Base-by-base conservation (phyloP, 176 grass and related monocot species). In the Aechmea fasciata region DNA sequence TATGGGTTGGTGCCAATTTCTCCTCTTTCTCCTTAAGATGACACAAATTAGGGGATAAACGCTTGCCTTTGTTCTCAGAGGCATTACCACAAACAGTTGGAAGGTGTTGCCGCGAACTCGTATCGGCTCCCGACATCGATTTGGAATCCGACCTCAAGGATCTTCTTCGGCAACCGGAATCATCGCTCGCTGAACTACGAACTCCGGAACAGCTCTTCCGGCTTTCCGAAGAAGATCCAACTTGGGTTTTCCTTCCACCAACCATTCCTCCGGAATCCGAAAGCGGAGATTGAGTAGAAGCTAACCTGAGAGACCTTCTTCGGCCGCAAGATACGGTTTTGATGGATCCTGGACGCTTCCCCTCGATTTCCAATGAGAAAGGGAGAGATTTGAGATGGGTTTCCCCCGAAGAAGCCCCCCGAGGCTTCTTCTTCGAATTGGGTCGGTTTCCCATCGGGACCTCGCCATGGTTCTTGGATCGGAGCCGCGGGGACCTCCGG, bases 401-500 rank as follows among this genome's bases (percentile, higher is more conserved):
- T 63, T 64, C 9, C 67, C 75, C 48, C 49, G 1, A 49, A 55
- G 49, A 29, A 14, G n/a, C 71, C 66, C 13, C 47, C 61, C 7
- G 2, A 52, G 57, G 55, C 55, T 61, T 15, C 55, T 61, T 52
- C 22, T 77, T 76, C 29, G 73, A 19, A 55, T 1, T 22, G 17
- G 53, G 24, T 25, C 9, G 19, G 6, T 25, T 52, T 9, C 10
- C 20, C 12, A 70, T 11, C 1, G 13, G 10, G 24, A 20, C n/a
- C 9, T 73, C 55, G 14, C 9, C 54, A 14, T 24, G 51, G 33
- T 22, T 73, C 54, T 81, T 48, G 2, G 3, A 9, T 55, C 33
- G 67, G 1, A 82, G 51, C 61, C 50, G 63, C 57, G 64, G 11
- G 26, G 71, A 88, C 55, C 78, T 88, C 3, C 53, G 28, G 8